Conservation (phyloP, 2,329 filamentous ascomycete species). For the Curvularia eragrostidis region DNA sequence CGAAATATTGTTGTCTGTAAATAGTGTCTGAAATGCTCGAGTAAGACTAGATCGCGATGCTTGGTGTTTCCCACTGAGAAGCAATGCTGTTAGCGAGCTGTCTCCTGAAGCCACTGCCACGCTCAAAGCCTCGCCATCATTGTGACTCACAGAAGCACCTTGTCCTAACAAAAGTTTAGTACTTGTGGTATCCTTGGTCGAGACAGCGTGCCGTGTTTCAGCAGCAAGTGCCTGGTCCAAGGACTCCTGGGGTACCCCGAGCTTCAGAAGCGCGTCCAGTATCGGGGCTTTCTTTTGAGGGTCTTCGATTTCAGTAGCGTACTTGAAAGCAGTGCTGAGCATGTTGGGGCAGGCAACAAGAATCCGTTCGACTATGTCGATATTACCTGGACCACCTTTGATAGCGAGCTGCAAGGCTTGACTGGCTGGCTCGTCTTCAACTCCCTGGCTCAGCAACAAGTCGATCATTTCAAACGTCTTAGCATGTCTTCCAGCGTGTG, state of each 20-base stretch:
- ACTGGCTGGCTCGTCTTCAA: slow-evolving; percentile 32
- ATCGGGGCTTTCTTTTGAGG: slow-evolving; percentile 35
- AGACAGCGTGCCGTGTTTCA: slow-evolving; percentile 33
- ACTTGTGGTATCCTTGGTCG: slow-evolving; percentile 32
- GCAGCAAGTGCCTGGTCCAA: slow-evolving; percentile 38
- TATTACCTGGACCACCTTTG: slow-evolving; percentile 38
- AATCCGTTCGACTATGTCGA: slow-evolving; percentile 42
- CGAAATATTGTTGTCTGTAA: slow-evolving; percentile 23
- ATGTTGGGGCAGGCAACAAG: slow-evolving; percentile 32
- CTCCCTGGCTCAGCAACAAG: slow-evolving; percentile 32
- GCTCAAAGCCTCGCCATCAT: slow-evolving; percentile 62
- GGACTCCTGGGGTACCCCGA: slow-evolving; percentile 38
- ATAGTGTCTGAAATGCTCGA: slow-evolving; percentile 37
- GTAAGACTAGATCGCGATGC: slow-evolving; percentile 37
- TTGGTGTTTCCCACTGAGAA: slow-evolving; percentile 53
- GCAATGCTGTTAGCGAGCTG: slow-evolving; percentile 56
- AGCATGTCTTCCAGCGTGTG: slow-evolving; percentile 31
- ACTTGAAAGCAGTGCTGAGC: slow-evolving; percentile 37
- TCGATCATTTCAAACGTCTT: slow-evolving; percentile 38
- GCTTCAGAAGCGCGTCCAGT: slow-evolving; percentile 32
- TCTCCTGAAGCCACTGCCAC: slow-evolving; percentile 62
- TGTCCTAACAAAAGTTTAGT: slow-evolving; percentile 39
- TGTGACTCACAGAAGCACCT: slow-evolving; percentile 56
- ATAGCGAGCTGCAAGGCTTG: slow-evolving; percentile 38
- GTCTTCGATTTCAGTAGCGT: slow-evolving; percentile 31